Evolutionary conservation across 345 rosid species (phyloP), one percentile per base, ranked within the genome.

Genomic region (Syzygium aqueum): DNA sequence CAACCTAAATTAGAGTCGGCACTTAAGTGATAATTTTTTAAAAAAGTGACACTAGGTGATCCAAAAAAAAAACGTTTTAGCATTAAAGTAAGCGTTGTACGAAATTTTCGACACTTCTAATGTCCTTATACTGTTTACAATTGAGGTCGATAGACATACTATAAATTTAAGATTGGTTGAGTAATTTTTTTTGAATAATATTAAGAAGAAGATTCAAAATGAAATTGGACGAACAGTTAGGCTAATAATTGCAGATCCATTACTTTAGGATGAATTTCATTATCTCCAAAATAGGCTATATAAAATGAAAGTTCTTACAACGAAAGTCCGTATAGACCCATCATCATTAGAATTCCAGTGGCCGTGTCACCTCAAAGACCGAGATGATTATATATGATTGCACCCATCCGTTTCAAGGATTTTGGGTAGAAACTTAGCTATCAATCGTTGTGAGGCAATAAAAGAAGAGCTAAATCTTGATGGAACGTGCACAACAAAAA

Each of bases 121-220:
- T 50, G 3, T 50, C 12, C 13, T 50, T 50, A 43, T 43, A 5
- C 46, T 43, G 7, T 43, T 43, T 43, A 59, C 12, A 33, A 61
- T 0, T 6, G 4, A 61, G 37, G 17, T 6, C 2, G 16, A 0
- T 61, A 61, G 37, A 0, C 5, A 8, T 14, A n/a, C 10, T 14
- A 14, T 61, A n/a, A 17, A 17, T 61, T n/a, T 7, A 61, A 61
- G 10, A 61, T 13, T n/a, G 19, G 28, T 6, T 12, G 73, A n/a
- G 33, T 61, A n/a, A 61, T 61, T 61, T 30, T 30, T n/a, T 19
- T 8, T 4, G 14, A 3, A 3, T 61, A n/a, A 61, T 2, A 43
- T 61, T 61, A 61, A 6, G 73, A 61, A 28, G 33, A 61, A 33
- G 33, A 61, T n/a, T 61, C 19, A 14, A 14, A 61, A n/a, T n/a